These are phyloP conservation scores for Rubia tinctorum DNA, from an alignment of 305 asterid species.

Conservation along the genomic window DNA sequence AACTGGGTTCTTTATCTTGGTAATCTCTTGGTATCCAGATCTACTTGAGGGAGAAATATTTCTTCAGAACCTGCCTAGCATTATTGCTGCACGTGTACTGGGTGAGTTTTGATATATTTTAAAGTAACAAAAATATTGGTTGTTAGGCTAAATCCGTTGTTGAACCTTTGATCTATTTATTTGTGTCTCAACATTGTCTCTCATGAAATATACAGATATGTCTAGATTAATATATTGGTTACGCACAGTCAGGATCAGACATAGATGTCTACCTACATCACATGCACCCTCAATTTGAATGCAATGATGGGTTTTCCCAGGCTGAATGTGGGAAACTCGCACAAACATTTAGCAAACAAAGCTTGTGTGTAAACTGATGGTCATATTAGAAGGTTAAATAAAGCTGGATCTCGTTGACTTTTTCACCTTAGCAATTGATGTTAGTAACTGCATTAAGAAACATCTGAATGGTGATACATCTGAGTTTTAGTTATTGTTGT, in stretches of 20 bases:
- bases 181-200: not conserved
- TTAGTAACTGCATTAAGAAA: not conserved
- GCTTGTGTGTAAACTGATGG: not conserved
- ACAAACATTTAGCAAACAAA: not conserved
- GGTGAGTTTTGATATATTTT: conserved; percentile 35
- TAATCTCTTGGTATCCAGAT: conserved; percentile 40
- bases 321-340: not conserved
- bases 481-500: not conserved
- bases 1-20: not conserved
- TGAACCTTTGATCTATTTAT: not conserved
- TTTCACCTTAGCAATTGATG: not conserved
- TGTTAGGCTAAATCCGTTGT: not conserved
- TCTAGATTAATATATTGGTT: not conserved
- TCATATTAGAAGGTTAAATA: not conserved
- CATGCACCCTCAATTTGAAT: not conserved
- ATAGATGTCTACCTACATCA: not conserved
- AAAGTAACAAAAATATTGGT: not conserved
- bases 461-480: not conserved
- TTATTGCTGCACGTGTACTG: conserved; percentile 79
- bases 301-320: not conserved
- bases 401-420: not conserved
- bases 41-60: conserved; percentile 94
- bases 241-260: not conserved
- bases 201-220: not conserved
- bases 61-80: conserved; percentile 98